A percentile compares a stretch with the other conserved stretches of the same genome.
Evolutionary conservation across 208 protist species (phyloP).

Genomic region (Leishmania guyanensis): DNA sequence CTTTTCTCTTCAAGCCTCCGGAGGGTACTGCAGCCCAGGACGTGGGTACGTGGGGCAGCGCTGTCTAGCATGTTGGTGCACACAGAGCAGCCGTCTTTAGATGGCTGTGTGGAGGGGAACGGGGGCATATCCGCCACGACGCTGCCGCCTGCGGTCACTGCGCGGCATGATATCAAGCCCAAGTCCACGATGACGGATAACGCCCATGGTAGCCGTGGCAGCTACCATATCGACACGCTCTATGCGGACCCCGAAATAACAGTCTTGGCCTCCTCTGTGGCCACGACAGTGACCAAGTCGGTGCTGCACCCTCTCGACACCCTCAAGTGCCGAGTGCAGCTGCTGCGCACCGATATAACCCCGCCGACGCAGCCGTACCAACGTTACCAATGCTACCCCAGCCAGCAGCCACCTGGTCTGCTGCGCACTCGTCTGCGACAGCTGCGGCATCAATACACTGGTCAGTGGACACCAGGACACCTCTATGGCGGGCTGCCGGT

Average conservation of each 20-base stretch:
- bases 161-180: background rate
- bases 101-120: background rate
- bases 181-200: background rate
- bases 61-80: background rate
- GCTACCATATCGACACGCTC: background rate
- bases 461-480: conserved; percentile 60
- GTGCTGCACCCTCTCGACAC: conserved; percentile 85
- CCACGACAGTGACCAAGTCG: conserved; percentile 69
- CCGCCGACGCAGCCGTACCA: background rate
- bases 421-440: conserved; percentile 13
- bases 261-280: conserved; percentile 48
- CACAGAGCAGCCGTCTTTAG: conserved; percentile 1
- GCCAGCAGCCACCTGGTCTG: background rate
- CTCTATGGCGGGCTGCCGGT: conserved; percentile 76
- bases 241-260: conserved; percentile 25
- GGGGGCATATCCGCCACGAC: background rate
- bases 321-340: conserved; percentile 80
- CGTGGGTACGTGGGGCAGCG: background rate
- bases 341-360: conserved; percentile 28
- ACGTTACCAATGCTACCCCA: background rate
- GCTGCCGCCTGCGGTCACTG: background rate
- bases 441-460: conserved; percentile 50
- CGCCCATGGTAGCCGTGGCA: too few species aligned
- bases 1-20: background rate
- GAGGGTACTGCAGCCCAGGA: too few species aligned